Percentiles rank a stretch among this genome's conserved stretches.
phyloP scores from a whole-genome alignment of 2,329 filamentous ascomycete species.

The Pyrenophora graminea region DNA sequence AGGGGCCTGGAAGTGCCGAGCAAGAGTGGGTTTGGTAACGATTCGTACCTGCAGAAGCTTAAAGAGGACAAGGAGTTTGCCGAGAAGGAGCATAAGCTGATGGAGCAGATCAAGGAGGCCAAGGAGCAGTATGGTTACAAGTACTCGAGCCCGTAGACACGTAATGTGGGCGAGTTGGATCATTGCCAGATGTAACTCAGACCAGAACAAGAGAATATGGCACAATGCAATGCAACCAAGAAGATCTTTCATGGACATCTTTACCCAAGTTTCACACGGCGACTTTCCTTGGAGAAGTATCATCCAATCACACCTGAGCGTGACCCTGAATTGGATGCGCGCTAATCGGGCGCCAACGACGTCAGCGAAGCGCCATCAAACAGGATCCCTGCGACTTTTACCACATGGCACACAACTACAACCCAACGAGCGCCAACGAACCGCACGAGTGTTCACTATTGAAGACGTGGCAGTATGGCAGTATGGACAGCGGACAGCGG shows the following conservation, averaged over 20 bases:
- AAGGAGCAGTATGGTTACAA: slow-evolving; percentile 55
- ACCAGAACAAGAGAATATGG: not conserved
- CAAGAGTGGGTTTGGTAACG: slow-evolving; percentile 50
- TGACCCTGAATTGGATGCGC: slow-evolving; percentile 13
- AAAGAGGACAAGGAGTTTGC: slow-evolving; percentile 55
- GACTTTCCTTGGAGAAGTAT: slow-evolving; percentile 1
- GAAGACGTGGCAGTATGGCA: not conserved
- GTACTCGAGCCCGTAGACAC: slow-evolving; percentile 44
- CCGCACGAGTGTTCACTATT: not conserved
- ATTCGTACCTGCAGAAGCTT: slow-evolving; percentile 46
- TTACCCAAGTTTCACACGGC: slow-evolving; percentile 11
- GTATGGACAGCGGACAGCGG: not conserved
- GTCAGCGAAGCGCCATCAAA: slow-evolving; percentile 32
- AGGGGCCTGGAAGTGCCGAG: slow-evolving; percentile 46
- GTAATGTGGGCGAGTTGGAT: not conserved
- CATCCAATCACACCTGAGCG: slow-evolving; percentile 31
- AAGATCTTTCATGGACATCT: not conserved
- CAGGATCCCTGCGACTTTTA: slow-evolving; percentile 23
- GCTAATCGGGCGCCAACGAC: slow-evolving; percentile 32
- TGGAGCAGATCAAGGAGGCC: slow-evolving; percentile 45
- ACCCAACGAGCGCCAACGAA: slow-evolving; percentile 18
- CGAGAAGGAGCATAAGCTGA: slow-evolving; percentile 50
- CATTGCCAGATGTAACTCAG: not conserved
- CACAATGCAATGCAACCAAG: not conserved
- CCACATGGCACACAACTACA: slow-evolving; percentile 12